Conservation (phyloP, 768 basidiomycete genomes). For the Hypsizygus marmoreus region DNA sequence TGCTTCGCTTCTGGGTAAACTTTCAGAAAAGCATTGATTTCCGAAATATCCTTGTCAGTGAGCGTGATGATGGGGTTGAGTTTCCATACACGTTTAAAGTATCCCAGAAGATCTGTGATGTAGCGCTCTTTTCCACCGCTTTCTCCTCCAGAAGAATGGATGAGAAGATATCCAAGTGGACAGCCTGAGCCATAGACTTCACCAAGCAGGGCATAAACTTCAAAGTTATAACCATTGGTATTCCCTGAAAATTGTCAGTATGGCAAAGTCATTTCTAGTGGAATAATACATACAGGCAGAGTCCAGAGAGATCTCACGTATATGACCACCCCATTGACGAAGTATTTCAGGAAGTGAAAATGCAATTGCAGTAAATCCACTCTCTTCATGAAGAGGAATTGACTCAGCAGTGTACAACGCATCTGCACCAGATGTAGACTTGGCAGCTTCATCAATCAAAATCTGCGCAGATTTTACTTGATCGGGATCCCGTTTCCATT, state of each 20-base stretch:
- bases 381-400: background rate
- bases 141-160: conserved; percentile 17
- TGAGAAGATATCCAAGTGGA: conserved; percentile 32
- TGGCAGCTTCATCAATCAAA: conserved; percentile 19
- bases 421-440: background rate
- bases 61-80: conserved; percentile 25
- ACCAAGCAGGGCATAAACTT: conserved; percentile 33
- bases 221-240: conserved; percentile 32
- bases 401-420: conserved; percentile 8
- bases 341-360: conserved; percentile 27
- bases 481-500: conserved; percentile 26
- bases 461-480: conserved; percentile 29
- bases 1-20: conserved; percentile 31
- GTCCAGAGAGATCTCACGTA: conserved; percentile 27
- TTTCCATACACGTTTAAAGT: conserved; percentile 24
- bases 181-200: conserved; percentile 33
- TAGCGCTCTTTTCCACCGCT: conserved; percentile 26
- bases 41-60: conserved; percentile 31
- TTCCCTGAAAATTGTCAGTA: too few relatives aligned
- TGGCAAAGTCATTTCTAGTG: too few relatives aligned
- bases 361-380: conserved; percentile 23
- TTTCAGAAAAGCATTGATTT: too few relatives aligned
- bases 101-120: conserved; percentile 23
- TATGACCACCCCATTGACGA: conserved; percentile 17
- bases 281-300: too few relatives aligned